Evolutionary conservation across 345 rosid species (phyloP), one percentile per base, ranked within the genome.

Genomic region (Sisymbrium irio): DNA sequence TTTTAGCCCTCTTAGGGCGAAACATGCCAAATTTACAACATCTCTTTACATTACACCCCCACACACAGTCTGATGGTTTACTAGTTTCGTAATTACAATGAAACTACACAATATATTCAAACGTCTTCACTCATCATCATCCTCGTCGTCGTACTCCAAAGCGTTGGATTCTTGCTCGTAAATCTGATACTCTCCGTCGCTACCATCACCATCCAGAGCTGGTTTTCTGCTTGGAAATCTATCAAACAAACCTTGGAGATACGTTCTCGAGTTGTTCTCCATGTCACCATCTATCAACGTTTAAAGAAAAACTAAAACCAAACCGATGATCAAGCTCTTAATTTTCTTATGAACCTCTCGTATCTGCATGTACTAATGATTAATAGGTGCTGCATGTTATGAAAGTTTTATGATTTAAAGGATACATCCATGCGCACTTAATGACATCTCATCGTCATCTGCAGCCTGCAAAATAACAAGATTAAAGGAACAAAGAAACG

Each of bases 231-330:
- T 72, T 71, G 95, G 88, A 77, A 91, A 94, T 55, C 87, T 85
- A 72, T 84, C 84, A 32, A 94, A 91, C 47, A 94, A 91, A 67
- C 91, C 96, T 87, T 91, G 97, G 75, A 91, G 76, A 77, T 86
- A 86, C 32, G 80, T 81, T 77, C 84, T 87, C 19, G 98, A 87
- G 77, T 87, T 88, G 85, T 77, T 87, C 64, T 79, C 93, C 79
- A 65, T 80, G 67, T 84, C 91, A 19, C 76, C 91, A 27, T 27
- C 69, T 55, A 27, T 42, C 41, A 49, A 47, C 32, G 14, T 50
- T 63, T 58, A 11, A 71, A 64, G 72, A 58, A 55, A 63, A 67
- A 57, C 69, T 2, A 33, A 17, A 47, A 19, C 27, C 9, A 40
- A 11, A 69, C 35, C 20, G 35, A 45, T 39, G 15, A 67, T 17